Percentiles rank a stretch among this genome's conserved stretches.
Evolutionary conservation across 768 basidiomycete species (phyloP).

Genomic region (Termitomyces bulborhizus): DNA sequence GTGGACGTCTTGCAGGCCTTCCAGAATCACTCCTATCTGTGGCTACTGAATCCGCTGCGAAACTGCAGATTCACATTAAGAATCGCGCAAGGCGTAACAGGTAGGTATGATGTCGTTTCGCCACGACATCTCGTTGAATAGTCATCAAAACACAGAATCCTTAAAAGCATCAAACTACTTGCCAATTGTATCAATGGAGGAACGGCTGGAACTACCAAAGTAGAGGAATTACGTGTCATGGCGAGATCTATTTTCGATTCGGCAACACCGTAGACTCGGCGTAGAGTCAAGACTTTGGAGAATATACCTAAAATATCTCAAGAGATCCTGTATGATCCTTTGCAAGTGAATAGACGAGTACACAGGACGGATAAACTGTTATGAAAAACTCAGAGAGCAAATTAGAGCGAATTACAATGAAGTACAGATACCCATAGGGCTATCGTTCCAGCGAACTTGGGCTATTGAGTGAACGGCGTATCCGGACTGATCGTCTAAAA

Average conservation of each 20-base stretch:
- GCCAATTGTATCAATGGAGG: conserved; percentile 1
- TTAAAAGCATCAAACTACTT: conserved; percentile 10
- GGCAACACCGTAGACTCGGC: conserved; percentile 1
- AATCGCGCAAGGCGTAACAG: conserved; percentile 42
- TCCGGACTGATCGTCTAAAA: neutral
- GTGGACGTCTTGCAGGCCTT: conserved; percentile 81
- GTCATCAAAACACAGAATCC: neutral
- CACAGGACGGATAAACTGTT: neutral
- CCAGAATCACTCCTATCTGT: conserved; percentile 60
- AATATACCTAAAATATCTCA: conserved; percentile 3
- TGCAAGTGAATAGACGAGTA: neutral
- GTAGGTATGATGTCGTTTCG: conserved; percentile 24
- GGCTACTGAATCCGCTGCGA: conserved; percentile 50
- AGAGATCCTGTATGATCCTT: neutral
- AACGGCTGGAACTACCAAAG: neutral
- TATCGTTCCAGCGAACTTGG: neutral
- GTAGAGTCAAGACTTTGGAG: conserved; percentile 1
- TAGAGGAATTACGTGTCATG: conserved; percentile 8
- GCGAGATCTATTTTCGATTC: conserved; percentile 10
- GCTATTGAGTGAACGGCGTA: neutral
- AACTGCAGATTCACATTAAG: conserved; percentile 49
- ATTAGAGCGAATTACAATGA: neutral
- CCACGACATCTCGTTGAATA: neutral
- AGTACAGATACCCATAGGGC: neutral
- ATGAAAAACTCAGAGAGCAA: neutral